A percentile compares a stretch with the other conserved stretches of the same genome.
Conservation (phyloP, 2,329 filamentous ascomycete species). For the Paracoccidioides lutzii region DNA sequence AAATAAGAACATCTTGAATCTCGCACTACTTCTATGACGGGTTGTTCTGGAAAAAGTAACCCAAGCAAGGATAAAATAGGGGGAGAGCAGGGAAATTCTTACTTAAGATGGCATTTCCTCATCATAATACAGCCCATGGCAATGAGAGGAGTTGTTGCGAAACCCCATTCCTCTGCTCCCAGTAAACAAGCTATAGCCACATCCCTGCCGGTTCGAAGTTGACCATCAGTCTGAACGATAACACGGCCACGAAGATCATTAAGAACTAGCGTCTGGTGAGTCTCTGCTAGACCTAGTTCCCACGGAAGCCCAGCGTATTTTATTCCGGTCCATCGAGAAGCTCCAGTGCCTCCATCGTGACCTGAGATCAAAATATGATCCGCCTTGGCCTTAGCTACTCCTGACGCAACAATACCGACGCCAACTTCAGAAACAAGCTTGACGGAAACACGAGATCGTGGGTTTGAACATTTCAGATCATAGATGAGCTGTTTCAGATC, state of each 20-base stretch:
- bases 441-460: constrained; percentile 80
- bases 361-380: constrained; percentile 95
- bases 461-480: constrained; percentile 92
- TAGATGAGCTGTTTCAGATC: constrained; percentile 97
- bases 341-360: constrained; percentile 92
- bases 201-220: constrained; percentile 83
- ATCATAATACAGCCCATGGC: constrained; percentile 97
- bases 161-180: constrained; percentile 96
- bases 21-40: too few species aligned
- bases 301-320: constrained; percentile 95
- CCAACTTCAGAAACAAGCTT: constrained; percentile 97
- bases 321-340: constrained; percentile 95
- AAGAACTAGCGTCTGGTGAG: constrained; percentile 87
- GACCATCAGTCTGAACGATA: constrained; percentile 90
- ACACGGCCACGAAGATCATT: constrained; percentile 94
- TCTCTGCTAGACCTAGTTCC: constrained; percentile 93
- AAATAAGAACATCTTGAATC: background rate
- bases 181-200: constrained; percentile 88
- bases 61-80: background rate
- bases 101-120: constrained; percentile 45
- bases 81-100: background rate
- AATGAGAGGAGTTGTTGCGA: constrained; percentile 86
- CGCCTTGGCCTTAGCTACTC: constrained; percentile 93
- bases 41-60: background rate
- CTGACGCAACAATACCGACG: constrained; percentile 92